Evolutionary conservation across 805 yeast genomes (phyloP), one percentile per base, ranked within the genome.

Genomic region (Teunomyces tritomae): DNA sequence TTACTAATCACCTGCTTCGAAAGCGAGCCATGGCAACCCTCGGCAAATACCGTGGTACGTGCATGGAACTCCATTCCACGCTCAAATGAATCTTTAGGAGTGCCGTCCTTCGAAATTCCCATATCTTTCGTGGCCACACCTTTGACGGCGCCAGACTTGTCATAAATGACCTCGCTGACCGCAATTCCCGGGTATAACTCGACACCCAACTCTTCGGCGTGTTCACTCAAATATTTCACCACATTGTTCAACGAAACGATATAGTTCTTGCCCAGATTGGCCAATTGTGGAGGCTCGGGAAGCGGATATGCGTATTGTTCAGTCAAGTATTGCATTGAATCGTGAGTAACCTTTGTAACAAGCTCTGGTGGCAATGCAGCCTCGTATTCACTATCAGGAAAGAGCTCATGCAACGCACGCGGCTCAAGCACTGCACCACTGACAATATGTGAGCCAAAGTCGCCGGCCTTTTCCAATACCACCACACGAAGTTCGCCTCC

Each of bases 61-160:
- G 99, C 89, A 57, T 85, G 94, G 67, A 94, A 94, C 67, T 89
- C 98, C 97, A 94, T 88, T 24, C 99, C 99, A 54, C 96, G 79
- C 67, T 94, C 97, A 66, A 89, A 94, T n/a, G 80, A 74, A 53
- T 79, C 87, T 58, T 85, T 87, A 28, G 96, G 96, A 29, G 72
- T 63, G 14, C 96, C 97, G 48, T 77, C 68, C 56, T 82, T 84
- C 43, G 83, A 78, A 13, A 94, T 70, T 11, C 99, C 99, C 83
- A 85, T 80, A 65, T 94, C 99, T 57, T 86, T 87, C 1, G 99
- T 94, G 5, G 97, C 97, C 4, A 92, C 91, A 50, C 99, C 99
- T 49, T 77, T 78, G 20, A 94, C 87, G 5, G 79, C 77, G 39
- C 84, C 80, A 8, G 71, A 65, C 39, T 78, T 80, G 45, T 57